Evolutionary conservation across 2,329 filamentous ascomycete species (phyloP), one percentile per base, ranked within the genome.

Genomic region (Alternaria viburni): DNA sequence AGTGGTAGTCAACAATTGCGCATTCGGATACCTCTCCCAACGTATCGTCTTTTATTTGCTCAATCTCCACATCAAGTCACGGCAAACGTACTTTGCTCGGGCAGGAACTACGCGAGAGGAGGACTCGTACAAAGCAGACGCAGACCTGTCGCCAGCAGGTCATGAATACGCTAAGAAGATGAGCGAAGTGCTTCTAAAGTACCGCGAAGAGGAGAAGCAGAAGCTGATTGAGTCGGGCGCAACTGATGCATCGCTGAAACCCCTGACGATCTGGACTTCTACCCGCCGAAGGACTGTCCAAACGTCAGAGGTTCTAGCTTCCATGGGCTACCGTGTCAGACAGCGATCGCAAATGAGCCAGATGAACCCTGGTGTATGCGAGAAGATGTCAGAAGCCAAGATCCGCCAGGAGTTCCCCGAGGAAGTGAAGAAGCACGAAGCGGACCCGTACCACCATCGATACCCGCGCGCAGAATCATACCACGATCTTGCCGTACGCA

Each of bases 401-500:
- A 96, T 99, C 69, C 89, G 92, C 57, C 84, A 89, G 72, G 85
- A 94, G 59, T 97, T 95, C 75, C 93, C 95, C 0, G 92, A 97
- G 4, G 96, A 99, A 80, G 92, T 97, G 7, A 87, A 89, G 69
- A 97, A 97, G 82, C 96, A 99, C 79, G 92, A 97, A 69, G 84
- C 91, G 54, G 96, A 99, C 79, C 96, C 96, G 1, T 99, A 99
- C 75, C 96, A 99, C 76, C 96, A 99, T 80, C 89, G 96, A 43
- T 99, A 97, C 77, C 96, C 96, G 8, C 88, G 96, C 66, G 95
- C 95, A 64, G 96, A 99, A 92, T 98, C 95, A 9, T 99, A 99
- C 80, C 96, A 99, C 78, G 96, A 99, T 76, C 89, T 99, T 46
- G 96, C 96, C n/a, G 96, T 99, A 63, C 92, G 96, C 21, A 89